Base-by-base conservation (phyloP, 306 rosid species). In the Medicago arabica region DNA sequence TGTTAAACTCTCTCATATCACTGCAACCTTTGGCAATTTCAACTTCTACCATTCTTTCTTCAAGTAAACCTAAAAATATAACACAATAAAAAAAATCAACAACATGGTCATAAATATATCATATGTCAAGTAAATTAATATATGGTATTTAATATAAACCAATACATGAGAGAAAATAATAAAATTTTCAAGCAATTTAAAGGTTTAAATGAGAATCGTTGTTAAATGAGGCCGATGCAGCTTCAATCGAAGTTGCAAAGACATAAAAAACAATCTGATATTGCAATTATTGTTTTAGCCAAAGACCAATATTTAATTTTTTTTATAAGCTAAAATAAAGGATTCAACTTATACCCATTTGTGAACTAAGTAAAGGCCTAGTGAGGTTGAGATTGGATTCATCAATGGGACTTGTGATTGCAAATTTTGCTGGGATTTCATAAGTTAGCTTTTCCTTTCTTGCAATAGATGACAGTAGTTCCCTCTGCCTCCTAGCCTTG, bases 401-500 rank as follows among this genome's bases (percentile, higher is more conserved):
- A 46, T 86, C 88, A 31, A 77, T 40, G 67, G 83, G 83, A 75
- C 82, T 90, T 8, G 89, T 86, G 63, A 28, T 28, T 4, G 31
- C 31, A 28, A 28, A 28, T 3, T 28, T 28, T 28, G 31, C 31
- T 28, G 31, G 31, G 31, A 28, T 28, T 28, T 28, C 31, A 28
- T 28, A 28, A 3, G 72, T 41, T 72, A 31, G 31, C 34, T 78
- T 91, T 75, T 89, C 85, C 78, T 85, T 93, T 80, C 86, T 72
- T 18, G 64, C 5, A 40, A 9, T 40, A 40, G 11, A 8, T 40
- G 44, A 85, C 3, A 87, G 84, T 1, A 83, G 69, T 31, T 86
- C 88, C 80, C 93, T 86, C 18, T 81, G 79, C 78, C 66, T 89
- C 65, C 91, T 83, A 2, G 98, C 91, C 91, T 86, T 93, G 63